Evolutionary conservation across 2,329 filamentous ascomycete genomes (phyloP).

Genomic region (Fusarium euwallaceae): DNA sequence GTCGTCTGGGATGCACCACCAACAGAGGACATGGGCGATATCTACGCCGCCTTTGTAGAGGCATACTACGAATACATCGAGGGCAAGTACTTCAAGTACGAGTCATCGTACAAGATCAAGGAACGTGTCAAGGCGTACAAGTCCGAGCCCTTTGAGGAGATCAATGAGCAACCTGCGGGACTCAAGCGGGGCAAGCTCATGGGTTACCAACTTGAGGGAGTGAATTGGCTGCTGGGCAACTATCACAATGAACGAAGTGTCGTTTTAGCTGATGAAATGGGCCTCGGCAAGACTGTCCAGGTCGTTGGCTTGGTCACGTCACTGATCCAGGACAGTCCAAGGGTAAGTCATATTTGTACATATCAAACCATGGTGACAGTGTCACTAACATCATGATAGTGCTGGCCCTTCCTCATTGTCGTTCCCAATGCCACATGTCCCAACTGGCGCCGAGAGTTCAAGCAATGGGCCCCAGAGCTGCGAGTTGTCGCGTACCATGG

Average conservation of each 20-base stretch:
- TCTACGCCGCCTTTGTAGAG: constrained; percentile 83
- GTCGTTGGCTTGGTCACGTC: constrained; percentile 85
- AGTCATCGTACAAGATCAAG: constrained; percentile 71
- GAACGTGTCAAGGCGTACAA: constrained; percentile 78
- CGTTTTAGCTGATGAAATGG: constrained; percentile 98
- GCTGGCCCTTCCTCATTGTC: constrained; percentile 93
- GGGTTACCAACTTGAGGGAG: constrained; percentile 91
- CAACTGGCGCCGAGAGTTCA: constrained; percentile 98
- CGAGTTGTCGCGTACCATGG: constrained; percentile 96
- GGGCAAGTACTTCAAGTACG: constrained; percentile 76
- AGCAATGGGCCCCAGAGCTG: constrained; percentile 88
- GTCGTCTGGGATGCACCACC: constrained; percentile 91
- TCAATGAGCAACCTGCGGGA: constrained; percentile 78
- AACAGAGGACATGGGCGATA: constrained; percentile 69
- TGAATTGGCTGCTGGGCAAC: constrained; percentile 96
- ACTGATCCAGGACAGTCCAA: constrained; percentile 74
- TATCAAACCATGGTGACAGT: background rate
- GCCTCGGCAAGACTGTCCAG: constrained; percentile 96
- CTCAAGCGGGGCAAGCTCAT: constrained; percentile 86
- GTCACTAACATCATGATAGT: constrained; percentile 54
- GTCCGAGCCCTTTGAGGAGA: constrained; percentile 74
- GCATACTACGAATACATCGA: constrained; percentile 90
- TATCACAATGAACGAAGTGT: constrained; percentile 87
- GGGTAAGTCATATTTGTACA: constrained; percentile 49
- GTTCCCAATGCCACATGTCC: constrained; percentile 95